Evolutionary conservation across 2,329 filamentous ascomycete species (phyloP), one percentile per base, ranked within the genome.

Genomic region (Lecanoromycetidae sp.): DNA sequence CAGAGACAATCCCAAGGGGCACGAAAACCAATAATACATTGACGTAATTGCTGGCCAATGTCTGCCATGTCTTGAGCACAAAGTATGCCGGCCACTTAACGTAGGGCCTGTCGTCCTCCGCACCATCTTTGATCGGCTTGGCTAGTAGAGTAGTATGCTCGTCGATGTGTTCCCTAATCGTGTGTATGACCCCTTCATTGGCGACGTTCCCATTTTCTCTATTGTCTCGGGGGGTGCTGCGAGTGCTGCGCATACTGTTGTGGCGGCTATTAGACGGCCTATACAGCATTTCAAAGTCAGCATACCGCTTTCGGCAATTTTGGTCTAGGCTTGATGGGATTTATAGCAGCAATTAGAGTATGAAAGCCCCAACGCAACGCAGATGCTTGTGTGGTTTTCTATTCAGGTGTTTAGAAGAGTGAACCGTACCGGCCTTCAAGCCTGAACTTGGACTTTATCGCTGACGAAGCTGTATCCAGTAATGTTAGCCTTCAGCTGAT

Each of bases 21-120:
- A 87, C 84, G 58, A 81, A 79, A 51, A 86, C 70, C 54, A 91
- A 79, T 45, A 82, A 71, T 54, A 81, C 73, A 61, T 88, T 90
- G 62, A 74, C 79, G 63, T 69, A 70, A 55, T 71, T 70, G 22
- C 66, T 68, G 20, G 62, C 57, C n/a, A 72, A 58, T 3, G 68
- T 67, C 46, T 61, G 55, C 61, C 65, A 70, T 7, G 65, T 66
- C 48, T 68, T 57, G 54, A 64, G 63, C 35, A 60, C 56, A 15
- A 63, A 59, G 7, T 63, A 56, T 19, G 57, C 56, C 15, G 69
- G 69, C 58, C 63, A 66, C 7, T 38, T 36, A 29, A 66, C 59
- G 60, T 64, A 68, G 36, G 56, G 52, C 5, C 60, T 60, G 25
- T 56, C 49, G 51, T 65, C 63, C 44, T 66, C 63, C 43, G 66